Conservation (phyloP, 371 early-diverging fungal species). For the Mycotypha africana region DNA sequence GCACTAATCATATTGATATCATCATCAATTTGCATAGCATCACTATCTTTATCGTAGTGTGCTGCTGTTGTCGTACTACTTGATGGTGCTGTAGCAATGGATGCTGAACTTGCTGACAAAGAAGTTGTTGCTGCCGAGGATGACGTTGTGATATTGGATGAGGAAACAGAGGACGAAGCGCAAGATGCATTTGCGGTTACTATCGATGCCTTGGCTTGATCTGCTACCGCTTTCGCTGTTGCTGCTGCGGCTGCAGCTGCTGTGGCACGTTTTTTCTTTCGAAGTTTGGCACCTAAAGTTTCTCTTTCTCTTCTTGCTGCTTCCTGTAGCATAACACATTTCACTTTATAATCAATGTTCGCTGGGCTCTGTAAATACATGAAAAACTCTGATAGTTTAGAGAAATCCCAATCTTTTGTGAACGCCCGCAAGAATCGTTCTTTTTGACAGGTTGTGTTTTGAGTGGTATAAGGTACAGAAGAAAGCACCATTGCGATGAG, state of each 20-base stretch:
- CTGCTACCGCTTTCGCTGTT: neutral
- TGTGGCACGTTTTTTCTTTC: constrained; percentile 16
- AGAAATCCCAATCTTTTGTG: constrained; percentile 74
- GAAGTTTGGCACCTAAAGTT: constrained; percentile 30
- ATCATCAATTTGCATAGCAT: too few species aligned
- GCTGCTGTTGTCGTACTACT: neutral
- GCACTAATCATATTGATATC: neutral
- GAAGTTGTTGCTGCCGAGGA: neutral
- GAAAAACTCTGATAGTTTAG: constrained; percentile 72
- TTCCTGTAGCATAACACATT: constrained; percentile 71
- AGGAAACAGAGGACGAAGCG: neutral
- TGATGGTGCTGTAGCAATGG: neutral
- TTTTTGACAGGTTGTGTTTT: constrained; percentile 33
- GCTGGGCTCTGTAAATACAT: constrained; percentile 62
- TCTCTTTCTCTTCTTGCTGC: constrained; percentile 50
- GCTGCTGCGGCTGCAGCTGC: neutral
- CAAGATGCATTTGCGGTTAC: neutral
- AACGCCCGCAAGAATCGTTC: constrained; percentile 65
- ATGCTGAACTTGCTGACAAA: neutral
- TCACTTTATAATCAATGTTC: constrained; percentile 68
- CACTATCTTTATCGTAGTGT: too few species aligned
- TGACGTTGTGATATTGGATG: too few species aligned
- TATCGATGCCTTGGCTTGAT: neutral
- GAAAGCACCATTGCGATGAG: constrained; percentile 37
- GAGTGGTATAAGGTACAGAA: constrained; percentile 30